phyloP scores from a whole-genome alignment of 108 stramenopile genomes.

The Schizochytrium sp. region DNA sequence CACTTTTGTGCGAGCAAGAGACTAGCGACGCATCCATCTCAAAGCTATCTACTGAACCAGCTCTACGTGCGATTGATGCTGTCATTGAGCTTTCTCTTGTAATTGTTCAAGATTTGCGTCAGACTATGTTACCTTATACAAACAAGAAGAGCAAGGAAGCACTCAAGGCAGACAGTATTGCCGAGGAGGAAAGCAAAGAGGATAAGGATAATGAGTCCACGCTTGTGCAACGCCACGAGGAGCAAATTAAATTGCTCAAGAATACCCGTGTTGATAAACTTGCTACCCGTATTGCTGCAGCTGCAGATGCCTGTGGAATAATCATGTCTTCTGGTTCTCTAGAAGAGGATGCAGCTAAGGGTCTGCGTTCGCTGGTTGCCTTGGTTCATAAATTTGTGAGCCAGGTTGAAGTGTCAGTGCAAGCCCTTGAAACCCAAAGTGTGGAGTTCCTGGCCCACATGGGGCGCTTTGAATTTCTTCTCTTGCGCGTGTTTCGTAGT shows the following conservation, averaged over 20 bases:
- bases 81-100: slow-evolving; percentile 10
- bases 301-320: not conserved
- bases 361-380: not conserved
- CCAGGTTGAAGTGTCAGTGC: not conserved
- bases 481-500: slow-evolving; percentile 87
- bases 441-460: slow-evolving; percentile 20
- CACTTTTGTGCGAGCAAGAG: not conserved
- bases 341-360: not conserved
- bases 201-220: not conserved
- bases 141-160: not conserved
- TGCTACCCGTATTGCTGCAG: not conserved
- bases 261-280: not conserved
- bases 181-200: not conserved
- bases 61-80: not conserved
- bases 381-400: not conserved
- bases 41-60: not conserved
- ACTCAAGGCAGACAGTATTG: not conserved
- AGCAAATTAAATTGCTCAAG: not conserved
- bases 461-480: slow-evolving; percentile 66
- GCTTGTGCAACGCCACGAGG: not conserved
- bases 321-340: not conserved
- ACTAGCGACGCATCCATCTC: too few species aligned
- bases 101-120: not conserved
- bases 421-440: not conserved
- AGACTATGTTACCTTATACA: not conserved